Conservation (phyloP, 2,329 filamentous ascomycete species). For the Aspergillus calidoustus region DNA sequence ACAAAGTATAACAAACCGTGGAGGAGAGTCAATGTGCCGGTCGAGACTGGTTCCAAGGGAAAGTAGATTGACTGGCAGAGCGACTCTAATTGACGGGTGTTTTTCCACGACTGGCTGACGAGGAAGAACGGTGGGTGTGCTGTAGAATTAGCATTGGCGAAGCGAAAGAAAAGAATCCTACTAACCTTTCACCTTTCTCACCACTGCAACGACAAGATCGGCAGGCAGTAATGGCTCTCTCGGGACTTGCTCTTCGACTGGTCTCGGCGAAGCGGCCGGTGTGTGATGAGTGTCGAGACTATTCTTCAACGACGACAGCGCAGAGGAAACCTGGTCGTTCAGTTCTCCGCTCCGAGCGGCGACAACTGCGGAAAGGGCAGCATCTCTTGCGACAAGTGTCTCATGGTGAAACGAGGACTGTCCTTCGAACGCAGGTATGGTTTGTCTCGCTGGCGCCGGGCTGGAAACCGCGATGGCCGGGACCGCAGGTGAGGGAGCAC, state of each 20-base stretch:
- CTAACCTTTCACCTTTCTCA: conserved; percentile 29
- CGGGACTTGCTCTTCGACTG: not conserved
- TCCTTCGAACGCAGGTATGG: conserved; percentile 29
- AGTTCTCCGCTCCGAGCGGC: conserved; percentile 14
- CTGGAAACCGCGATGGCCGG: conserved; percentile 11
- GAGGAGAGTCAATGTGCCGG: conserved; percentile 27
- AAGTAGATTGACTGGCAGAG: conserved; percentile 32
- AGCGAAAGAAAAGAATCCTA: not conserved
- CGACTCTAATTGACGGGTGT: conserved; percentile 25
- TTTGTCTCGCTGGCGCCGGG: conserved; percentile 21
- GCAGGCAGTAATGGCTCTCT: conserved; percentile 24
- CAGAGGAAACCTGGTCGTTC: conserved; percentile 28
- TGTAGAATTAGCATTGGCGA: conserved; percentile 7
- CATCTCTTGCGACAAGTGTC: conserved; percentile 29
- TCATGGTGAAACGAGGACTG: conserved; percentile 33
- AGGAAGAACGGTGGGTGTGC: conserved; percentile 32
- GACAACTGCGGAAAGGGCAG: conserved; percentile 27
- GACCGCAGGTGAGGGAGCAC: not conserved
- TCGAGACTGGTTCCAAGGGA: conserved; percentile 25
- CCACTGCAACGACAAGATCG: conserved; percentile 26
- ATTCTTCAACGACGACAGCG: conserved; percentile 23
- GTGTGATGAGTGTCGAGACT: conserved; percentile 24
- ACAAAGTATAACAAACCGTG: conserved; percentile 32
- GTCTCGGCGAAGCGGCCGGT: not conserved
- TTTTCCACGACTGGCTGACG: conserved; percentile 32